These are phyloP conservation scores for Coemansia brasiliensis DNA, from an alignment of 192 early-diverging fungal genomes.

Conservation along the genomic window DNA sequence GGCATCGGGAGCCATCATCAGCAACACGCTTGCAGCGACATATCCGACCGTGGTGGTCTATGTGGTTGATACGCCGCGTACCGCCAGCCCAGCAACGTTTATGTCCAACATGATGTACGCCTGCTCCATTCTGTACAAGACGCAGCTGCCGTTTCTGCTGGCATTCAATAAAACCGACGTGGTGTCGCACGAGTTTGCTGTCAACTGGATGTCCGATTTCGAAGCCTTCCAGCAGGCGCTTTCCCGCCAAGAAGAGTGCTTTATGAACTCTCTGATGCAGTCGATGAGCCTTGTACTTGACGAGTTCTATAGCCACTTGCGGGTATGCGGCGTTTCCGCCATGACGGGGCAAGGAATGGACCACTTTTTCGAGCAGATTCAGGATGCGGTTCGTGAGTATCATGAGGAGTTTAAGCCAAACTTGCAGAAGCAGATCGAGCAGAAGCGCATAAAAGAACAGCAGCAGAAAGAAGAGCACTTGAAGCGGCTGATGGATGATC, in stretches of 20 bases:
- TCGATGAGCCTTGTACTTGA: slow-evolving; percentile 96
- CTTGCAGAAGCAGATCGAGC: slow-evolving; percentile 69
- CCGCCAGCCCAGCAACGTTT: slow-evolving; percentile 88
- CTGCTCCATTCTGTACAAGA: slow-evolving; percentile 95
- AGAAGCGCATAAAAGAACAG: slow-evolving; percentile 63
- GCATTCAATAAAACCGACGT: slow-evolving; percentile 98
- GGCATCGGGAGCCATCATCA: slow-evolving; percentile 93
- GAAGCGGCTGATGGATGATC: slow-evolving; percentile 83
- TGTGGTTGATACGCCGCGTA: slow-evolving; percentile 94
- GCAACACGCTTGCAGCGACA: slow-evolving; percentile 85
- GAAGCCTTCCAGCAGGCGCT: slow-evolving; percentile 89
- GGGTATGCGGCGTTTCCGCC: slow-evolving; percentile 85
- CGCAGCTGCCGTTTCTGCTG: slow-evolving; percentile 91
- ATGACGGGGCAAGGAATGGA: slow-evolving; percentile 92
- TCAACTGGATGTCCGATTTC: slow-evolving; percentile 97
- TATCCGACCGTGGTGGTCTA: slow-evolving; percentile 92
- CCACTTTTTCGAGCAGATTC: slow-evolving; percentile 81
- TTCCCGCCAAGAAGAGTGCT: slow-evolving; percentile 68
- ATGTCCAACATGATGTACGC: slow-evolving; percentile 99
- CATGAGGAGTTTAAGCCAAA: slow-evolving; percentile 84
- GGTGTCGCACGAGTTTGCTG: slow-evolving; percentile 83
- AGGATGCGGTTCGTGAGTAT: slow-evolving; percentile 83
- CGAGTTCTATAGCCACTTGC: slow-evolving; percentile 87
- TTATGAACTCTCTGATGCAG: slow-evolving; percentile 91
- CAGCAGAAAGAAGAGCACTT: slow-evolving; percentile 71